A percentile compares a stretch with the other conserved stretches of the same genome.
phyloP scores from a whole-genome alignment of 208 protist species.

The Leishmania turanica region DNA sequence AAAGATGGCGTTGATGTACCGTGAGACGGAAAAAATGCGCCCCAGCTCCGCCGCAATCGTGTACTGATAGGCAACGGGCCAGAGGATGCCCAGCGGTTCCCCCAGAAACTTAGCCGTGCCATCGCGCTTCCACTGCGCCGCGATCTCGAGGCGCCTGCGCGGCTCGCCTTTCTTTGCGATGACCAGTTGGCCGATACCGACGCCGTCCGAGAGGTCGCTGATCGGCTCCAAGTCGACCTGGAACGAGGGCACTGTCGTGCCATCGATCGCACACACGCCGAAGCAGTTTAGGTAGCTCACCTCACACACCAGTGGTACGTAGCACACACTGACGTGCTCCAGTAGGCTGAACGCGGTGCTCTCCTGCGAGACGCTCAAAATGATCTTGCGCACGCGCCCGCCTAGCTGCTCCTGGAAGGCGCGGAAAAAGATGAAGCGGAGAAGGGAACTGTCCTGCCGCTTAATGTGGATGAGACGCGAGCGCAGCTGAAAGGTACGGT shows the following conservation, averaged over 20 bases:
- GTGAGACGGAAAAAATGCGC: slow-evolving; percentile 69
- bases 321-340: slow-evolving; percentile 86
- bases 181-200: slow-evolving; percentile 64
- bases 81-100: slow-evolving; percentile 67
- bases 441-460: slow-evolving; percentile 59
- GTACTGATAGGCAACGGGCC: slow-evolving; percentile 79
- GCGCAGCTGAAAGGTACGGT: slow-evolving; percentile 63
- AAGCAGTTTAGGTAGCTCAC: slow-evolving; percentile 77
- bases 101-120: slow-evolving; percentile 71
- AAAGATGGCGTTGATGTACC: slow-evolving; percentile 89
- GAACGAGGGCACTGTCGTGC: slow-evolving; percentile 64
- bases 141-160: slow-evolving; percentile 52
- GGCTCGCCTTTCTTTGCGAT: slow-evolving; percentile 29
- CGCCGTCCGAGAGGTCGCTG: slow-evolving; percentile 41
- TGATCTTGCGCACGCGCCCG: slow-evolving; percentile 68
- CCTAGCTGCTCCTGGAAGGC: slow-evolving; percentile 70
- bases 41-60: slow-evolving; percentile 74
- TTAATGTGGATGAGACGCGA: slow-evolving; percentile 84
- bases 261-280: slow-evolving; percentile 79
- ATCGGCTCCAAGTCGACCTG: slow-evolving; percentile 51
- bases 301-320: slow-evolving; percentile 76
- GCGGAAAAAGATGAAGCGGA: slow-evolving; percentile 85
- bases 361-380: slow-evolving; percentile 73
- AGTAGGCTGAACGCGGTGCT: slow-evolving; percentile 67
- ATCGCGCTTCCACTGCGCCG: slow-evolving; percentile 68